Base-by-base conservation (phyloP, 176 grass and related monocot species). In the Cocos nucifera region DNA sequence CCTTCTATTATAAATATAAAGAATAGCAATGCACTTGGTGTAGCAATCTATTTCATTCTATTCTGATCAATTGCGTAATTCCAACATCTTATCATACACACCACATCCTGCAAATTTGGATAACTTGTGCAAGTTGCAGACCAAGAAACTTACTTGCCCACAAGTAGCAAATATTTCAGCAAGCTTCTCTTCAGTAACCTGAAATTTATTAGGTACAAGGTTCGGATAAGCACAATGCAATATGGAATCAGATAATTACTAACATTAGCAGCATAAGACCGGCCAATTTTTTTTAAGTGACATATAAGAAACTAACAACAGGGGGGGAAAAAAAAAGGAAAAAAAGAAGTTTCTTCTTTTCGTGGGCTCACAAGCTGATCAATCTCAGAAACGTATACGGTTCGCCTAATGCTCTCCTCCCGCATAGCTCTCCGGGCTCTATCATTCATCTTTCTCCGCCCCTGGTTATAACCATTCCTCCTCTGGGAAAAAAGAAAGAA, bases 371-470 rank as follows among this genome's bases (percentile, higher is more conserved):
- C 91, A 75, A 87, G 80, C 23, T 90, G 91, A 82, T 95, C 91
- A 76, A 95, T 86, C 59, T 95, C 89, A 58, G 89, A 95, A 58
- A 95, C 89, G 75, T 89, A 95, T 56, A 95, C 80, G 5, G 89
- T 95, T 6, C 89, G 73, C 29, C 82, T 80, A 66, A 95, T 77
- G 69, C 89, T 86, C 67, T 89, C 85, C 69, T 95, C 89, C 29
- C 79, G 71, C 50, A 85, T 78, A 72, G 62, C 58, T 30, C 76
- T 83, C 30, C 75, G 58, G 5, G 76, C 67, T 49, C 79, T 67
- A 59, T 69, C 79, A 19, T 72, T 80, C 30, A 72, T 22, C 67
- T 75, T 79, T 19, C 67, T 65, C 54, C 79, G 73, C 9, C 77
- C 86, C 30, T 81, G 86, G 78, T 64, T 75, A 68, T 77, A 84